Evolutionary conservation across 2,329 filamentous ascomycete genomes (phyloP), one percentile per base, ranked within the genome.

Genomic region (Colletotrichum orchidophilum): DNA sequence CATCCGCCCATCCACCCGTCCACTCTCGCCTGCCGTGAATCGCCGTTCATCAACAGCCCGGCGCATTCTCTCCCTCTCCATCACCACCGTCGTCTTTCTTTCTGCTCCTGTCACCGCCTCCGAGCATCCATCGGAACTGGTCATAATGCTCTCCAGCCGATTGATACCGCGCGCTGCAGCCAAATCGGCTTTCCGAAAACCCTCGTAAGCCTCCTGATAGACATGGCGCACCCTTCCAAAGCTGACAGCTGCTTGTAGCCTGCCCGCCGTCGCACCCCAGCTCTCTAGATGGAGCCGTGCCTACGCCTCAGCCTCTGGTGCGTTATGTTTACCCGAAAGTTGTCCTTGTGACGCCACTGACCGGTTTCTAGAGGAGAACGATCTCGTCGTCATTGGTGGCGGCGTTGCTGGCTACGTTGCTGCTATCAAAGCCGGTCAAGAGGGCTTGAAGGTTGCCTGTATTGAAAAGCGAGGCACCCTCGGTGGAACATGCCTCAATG

Each of bases 361-460:
- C 64, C 13, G 15, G 33, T 15, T 15, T 24, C 8, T 82, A 94
- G 94, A 95, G 83, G 94, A 98, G 83, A 97, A 97, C 84, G 96
- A 99, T 83, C 88, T 99, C 66, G 93, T 99, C 80, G 95, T 99
- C 84, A 97, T 99, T 80, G 96, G 96, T 80, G 96, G 96, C 83
- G 96, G 96, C 86, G 96, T 98, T 79, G 96, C 96, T 77, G 96
- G 96, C 81, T 99, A 99, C 86, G 96, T 99, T 79, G 96, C 96
- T 75, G 96, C 96, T 78, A 99, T 99, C 88, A 99, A 98, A 87
- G 96, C 96, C 79, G 96, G 95, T 71, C 96, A 99, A 85, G 94
- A 97, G 82, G 96, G 96, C 79, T 84, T 99, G 82, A 98, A 98
- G 91, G 96, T 97, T 75, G 90, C 95, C 73, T 99, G 96, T 86